These are phyloP conservation scores for Flaveria trinervia DNA, from an alignment of 129 eudicot genomes.

Conservation along the genomic window DNA sequence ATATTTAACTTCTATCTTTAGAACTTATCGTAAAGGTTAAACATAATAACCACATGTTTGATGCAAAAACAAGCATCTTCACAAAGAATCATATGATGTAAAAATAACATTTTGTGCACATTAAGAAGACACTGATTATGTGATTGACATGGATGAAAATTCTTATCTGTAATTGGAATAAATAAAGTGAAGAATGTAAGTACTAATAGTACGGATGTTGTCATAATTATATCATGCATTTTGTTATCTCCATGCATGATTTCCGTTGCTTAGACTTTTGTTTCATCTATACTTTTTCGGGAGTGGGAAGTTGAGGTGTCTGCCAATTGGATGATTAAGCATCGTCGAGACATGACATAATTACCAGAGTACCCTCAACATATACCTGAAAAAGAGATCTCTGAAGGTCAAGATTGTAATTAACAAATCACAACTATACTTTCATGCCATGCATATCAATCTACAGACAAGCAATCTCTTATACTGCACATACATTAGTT, in stretches of 20 bases:
- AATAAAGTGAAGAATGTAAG: constrained; percentile 25
- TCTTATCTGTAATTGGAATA: constrained; percentile 2
- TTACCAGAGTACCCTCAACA: no score
- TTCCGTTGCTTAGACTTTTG: background rate
- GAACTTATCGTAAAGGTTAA: background rate
- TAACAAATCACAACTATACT: background rate
- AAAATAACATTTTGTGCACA: constrained; percentile 13
- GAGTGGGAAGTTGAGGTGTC: constrained; percentile 2
- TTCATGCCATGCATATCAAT: constrained; percentile 26
- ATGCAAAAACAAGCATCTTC: constrained; percentile 9
- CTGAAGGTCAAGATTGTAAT: constrained; percentile 17
- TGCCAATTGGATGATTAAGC: constrained; percentile 25
- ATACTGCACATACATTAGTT: background rate
- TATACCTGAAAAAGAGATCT: background rate
- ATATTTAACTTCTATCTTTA: background rate
- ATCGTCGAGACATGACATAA: background rate
- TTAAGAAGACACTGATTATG: constrained; percentile 17
- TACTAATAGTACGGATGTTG: constrained; percentile 8
- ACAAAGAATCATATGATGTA: constrained; percentile 10
- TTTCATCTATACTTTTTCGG: background rate
- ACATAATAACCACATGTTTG: background rate
- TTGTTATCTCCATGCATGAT: constrained; percentile 16
- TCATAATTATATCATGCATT: background rate
- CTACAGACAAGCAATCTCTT: constrained; percentile 26
- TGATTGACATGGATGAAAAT: constrained; percentile 21